Conservation (phyloP, 202 grass and related monocot species). For the Miscanthus sacchariflorus region DNA sequence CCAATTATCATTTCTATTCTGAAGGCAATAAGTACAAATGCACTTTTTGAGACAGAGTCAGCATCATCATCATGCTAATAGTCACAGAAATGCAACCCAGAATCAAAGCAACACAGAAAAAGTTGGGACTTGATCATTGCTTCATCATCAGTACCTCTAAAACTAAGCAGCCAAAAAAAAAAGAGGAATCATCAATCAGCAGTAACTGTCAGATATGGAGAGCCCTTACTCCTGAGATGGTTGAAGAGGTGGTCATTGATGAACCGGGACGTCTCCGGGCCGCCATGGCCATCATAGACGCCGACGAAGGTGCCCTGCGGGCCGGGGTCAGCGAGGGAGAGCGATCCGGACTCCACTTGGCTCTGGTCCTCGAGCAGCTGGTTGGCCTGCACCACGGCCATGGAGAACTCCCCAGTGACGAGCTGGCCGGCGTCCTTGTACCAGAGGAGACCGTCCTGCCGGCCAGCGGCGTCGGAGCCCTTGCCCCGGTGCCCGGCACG, state of each 20-base stretch:
- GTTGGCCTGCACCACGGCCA: conserved; percentile 97
- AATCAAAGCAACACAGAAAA: conserved; percentile 27
- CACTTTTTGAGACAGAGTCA: conserved; percentile 20
- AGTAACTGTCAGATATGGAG: background rate
- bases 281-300: conserved; percentile 93
- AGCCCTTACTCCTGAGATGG: conserved; percentile 82
- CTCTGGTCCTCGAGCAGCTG: conserved; percentile 96
- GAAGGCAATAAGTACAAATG: conserved; percentile 27
- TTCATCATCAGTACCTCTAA: conserved; percentile 33
- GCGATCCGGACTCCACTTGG: conserved; percentile 84
- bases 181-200: background rate
- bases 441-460: conserved; percentile 91
- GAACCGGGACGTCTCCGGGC: conserved; percentile 84
- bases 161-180: conserved; percentile 9
- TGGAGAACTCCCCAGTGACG: conserved; percentile 88
- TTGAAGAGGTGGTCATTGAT: conserved; percentile 90
- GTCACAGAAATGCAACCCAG: background rate
- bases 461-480: conserved; percentile 59
- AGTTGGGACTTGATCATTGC: conserved; percentile 28
- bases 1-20: background rate
- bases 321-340: conserved; percentile 71
- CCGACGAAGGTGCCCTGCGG: conserved; percentile 89
- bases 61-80: conserved; percentile 26
- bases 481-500: conserved; percentile 57
- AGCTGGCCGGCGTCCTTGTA: conserved; percentile 90